Evolutionary conservation across 1,284 basidiomycete genomes (phyloP).

Genomic region (Quambalaria eucalypti): DNA sequence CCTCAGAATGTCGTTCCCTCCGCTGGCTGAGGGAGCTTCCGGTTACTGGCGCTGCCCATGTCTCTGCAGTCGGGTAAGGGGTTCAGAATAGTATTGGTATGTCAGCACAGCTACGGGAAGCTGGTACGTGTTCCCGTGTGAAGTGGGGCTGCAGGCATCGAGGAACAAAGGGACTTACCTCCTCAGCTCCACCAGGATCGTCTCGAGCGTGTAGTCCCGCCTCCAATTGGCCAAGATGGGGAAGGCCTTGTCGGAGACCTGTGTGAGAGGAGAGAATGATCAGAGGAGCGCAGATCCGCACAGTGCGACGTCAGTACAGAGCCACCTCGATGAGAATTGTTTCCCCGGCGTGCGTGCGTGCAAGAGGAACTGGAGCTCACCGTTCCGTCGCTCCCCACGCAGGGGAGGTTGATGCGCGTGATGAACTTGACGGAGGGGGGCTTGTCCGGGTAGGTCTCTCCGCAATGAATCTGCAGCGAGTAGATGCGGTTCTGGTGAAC

Average conservation of each 20-base stretch:
- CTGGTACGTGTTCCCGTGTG: background rate
- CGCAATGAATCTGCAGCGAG: constrained; percentile 82
- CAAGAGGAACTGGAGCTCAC: too few species aligned
- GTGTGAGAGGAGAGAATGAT: background rate
- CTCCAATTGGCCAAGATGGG: constrained; percentile 40
- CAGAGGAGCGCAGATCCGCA: background rate
- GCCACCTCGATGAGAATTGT: too few species aligned
- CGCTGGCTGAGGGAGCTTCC: constrained; percentile 87
- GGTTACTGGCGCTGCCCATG: constrained; percentile 82
- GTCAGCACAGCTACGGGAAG: too few species aligned
- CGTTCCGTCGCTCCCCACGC: constrained; percentile 70
- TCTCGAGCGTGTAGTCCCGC: constrained; percentile 42
- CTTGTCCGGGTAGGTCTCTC: constrained; percentile 67
- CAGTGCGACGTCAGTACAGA: too few species aligned
- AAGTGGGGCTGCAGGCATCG: background rate
- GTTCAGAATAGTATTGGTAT: background rate
- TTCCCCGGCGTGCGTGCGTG: too few species aligned
- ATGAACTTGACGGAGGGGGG: constrained; percentile 75
- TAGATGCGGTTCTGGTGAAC: constrained; percentile 98
- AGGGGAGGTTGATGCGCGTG: constrained; percentile 89
- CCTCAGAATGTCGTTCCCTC: constrained; percentile 61
- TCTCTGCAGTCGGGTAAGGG: too few species aligned
- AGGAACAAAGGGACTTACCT: constrained; percentile 23
- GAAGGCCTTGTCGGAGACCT: constrained; percentile 20
- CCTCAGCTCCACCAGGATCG: constrained; percentile 38